Evolutionary conservation across 2,329 filamentous ascomycete genomes (phyloP).

Genomic region (Apiospora kogelbergensis): DNA sequence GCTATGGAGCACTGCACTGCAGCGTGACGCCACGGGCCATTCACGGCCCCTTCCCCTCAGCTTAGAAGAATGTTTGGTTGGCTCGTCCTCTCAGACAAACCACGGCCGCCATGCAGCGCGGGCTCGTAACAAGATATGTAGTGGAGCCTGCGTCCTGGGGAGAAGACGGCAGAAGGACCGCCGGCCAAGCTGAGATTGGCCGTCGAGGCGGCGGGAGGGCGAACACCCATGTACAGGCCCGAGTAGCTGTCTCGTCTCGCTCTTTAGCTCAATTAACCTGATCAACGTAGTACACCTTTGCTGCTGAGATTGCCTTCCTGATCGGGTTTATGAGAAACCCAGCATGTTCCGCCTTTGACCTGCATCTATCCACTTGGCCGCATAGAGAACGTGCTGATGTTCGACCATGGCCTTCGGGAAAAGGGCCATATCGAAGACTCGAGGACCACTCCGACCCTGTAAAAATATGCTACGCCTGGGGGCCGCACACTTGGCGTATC

Average conservation of each 20-base stretch:
- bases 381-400: not conserved
- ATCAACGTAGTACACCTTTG: not conserved
- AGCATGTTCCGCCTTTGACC: not conserved
- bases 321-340: not conserved
- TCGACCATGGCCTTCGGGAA: not conserved
- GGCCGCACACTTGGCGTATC: not conserved
- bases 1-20: not conserved
- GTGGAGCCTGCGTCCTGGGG: not conserved
- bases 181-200: not conserved
- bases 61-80: not conserved
- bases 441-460: not conserved
- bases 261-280: not conserved
- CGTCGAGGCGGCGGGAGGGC: not conserved
- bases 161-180: not conserved
- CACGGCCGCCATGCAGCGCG: not conserved
- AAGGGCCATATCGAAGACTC: not conserved
- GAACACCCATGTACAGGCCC: not conserved
- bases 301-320: slow-evolving; percentile 1
- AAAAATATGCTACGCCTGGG: not conserved
- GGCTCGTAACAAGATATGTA: not conserved
- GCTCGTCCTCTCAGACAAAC: not conserved
- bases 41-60: not conserved
- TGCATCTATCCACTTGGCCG: slow-evolving; percentile 5
- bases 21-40: not conserved
- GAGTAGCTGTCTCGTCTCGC: not conserved